These are phyloP conservation scores for Penicillium crystallinum DNA, from an alignment of 495 filamentous ascomycete genomes.

Conservation along the genomic window DNA sequence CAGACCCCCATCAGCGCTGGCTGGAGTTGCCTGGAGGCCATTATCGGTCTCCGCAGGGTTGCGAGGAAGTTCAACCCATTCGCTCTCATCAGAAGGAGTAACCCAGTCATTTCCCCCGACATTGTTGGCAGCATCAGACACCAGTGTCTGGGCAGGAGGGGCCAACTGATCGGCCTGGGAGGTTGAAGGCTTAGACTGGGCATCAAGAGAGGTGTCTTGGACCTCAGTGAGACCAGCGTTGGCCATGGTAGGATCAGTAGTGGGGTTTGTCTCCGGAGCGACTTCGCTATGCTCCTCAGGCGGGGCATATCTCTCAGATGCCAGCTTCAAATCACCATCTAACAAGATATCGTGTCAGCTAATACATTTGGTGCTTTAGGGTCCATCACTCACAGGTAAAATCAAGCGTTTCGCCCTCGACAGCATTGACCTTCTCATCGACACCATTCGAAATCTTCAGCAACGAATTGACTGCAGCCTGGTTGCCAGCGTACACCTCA, in stretches of 20 bases:
- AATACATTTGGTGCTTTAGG: background rate
- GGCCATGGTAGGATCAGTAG: constrained; percentile 70
- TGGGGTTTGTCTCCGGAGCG: constrained; percentile 31
- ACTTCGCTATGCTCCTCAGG: constrained; percentile 17
- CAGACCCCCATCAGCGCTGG: constrained; percentile 29
- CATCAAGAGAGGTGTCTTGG: constrained; percentile 34
- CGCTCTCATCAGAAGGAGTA: constrained; percentile 54
- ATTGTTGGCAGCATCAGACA: constrained; percentile 60
- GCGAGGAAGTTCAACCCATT: constrained; percentile 74
- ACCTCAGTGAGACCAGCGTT: constrained; percentile 76
- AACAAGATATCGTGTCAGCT: constrained; percentile 23
- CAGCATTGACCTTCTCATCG: constrained; percentile 63
- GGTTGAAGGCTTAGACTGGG: constrained; percentile 13
- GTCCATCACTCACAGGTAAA: constrained; percentile 66
- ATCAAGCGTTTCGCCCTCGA: constrained; percentile 57
- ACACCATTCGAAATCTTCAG: constrained; percentile 78
- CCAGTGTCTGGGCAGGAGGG: constrained; percentile 49
- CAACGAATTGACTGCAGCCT: constrained; percentile 74
- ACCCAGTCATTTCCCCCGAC: constrained; percentile 63
- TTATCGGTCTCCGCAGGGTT: constrained; percentile 71
- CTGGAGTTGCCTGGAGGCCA: constrained; percentile 54
- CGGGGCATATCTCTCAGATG: constrained; percentile 40
- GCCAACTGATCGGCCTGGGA: constrained; percentile 35
- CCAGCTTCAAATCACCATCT: constrained; percentile 66
- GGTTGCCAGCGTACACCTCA: constrained; percentile 81